Percentiles rank a stretch among this genome's conserved stretches.
Evolutionary conservation across 169 alveolate species (phyloP).

Genomic region (Eimeria acervulina): DNA sequence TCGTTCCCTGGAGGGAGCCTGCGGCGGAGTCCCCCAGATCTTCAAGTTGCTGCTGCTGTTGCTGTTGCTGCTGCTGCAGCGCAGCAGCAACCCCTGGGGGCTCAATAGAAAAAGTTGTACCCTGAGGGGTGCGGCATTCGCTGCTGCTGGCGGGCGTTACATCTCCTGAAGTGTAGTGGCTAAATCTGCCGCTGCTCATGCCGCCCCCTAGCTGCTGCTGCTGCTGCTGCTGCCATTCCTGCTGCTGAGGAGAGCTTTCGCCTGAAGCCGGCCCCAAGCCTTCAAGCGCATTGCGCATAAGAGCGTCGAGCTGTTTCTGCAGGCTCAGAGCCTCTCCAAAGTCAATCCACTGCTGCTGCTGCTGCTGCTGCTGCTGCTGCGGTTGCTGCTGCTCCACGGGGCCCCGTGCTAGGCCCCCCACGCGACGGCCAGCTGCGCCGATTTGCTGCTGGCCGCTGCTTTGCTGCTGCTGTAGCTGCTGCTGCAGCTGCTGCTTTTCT

Average conservation of each 20-base stretch:
- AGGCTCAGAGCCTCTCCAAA: conserved; percentile 37
- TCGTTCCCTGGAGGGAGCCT: conserved; percentile 33
- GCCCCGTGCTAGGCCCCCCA: background rate
- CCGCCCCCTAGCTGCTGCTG: conserved; percentile 40
- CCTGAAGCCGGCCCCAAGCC: conserved; percentile 44
- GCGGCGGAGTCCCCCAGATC: conserved; percentile 13
- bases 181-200: conserved; percentile 20
- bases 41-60: background rate
- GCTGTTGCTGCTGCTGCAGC: conserved; percentile 58
- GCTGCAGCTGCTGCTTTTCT: conserved; percentile 67
- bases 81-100: conserved; percentile 41
- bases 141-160: conserved; percentile 59
- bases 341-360: conserved; percentile 50
- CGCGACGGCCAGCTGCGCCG: background rate
- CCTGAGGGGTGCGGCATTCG: conserved; percentile 61
- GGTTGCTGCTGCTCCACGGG: conserved; percentile 50
- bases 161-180: conserved; percentile 54
- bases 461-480: conserved; percentile 59
- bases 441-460: conserved; percentile 45
- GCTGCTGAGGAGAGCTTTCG: conserved; percentile 35
- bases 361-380: conserved; percentile 60
- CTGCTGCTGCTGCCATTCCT: conserved; percentile 33
- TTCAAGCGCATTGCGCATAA: conserved; percentile 44
- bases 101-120: conserved; percentile 13
- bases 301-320: conserved; percentile 58